Evolutionary conservation across 75 land plant genomes (phyloP), one percentile per base, ranked within the genome.

Genomic region (Pinus tabuliformis): DNA sequence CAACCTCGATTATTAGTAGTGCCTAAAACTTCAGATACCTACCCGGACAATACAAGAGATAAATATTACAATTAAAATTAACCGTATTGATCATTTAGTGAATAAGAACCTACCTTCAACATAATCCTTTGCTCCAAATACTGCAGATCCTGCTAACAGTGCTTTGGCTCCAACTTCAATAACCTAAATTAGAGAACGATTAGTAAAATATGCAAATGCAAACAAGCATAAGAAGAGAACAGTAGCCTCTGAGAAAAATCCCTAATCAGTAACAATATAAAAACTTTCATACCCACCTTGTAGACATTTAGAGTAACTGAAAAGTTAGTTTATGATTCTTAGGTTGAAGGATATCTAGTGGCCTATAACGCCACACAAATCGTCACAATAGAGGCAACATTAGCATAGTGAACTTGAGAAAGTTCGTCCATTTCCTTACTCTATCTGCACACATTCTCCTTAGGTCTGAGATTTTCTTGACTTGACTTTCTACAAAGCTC

Each of bases 111-210:
- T 81, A 87, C 99, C 99, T 85, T 87, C 98, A 73, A 91, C 89
- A 74, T 92, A 96, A 85, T 87, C 89, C 84, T 95, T 95, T 58
- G 99, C 97, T 80, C 98, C 98, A 77, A 94, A 96, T 22, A 96
- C 99, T 62, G 99, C 99, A 75, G 99, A 96, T 58, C 99, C 99
- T 65, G 99, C 99, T n/a, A 96, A 97, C 4, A 96, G 52, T 30
- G 99, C 99, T 81, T 96, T 96, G 3, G 99, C 99, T 30, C 99
- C 99, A 56, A 97, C 99, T 79, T 96, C 99, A 79, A 96, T 94
- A 13, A 96, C 99, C 99, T 96, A 66, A 14, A 8, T 74, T 6
- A 30, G 28, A 66, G 49, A 49, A 65, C 70, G 30, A 59, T 36
- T 74, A 24, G 36, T 54, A 17, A 24, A 24, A 49, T 58, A 18